Base-by-base conservation (phyloP, 257 asterid species). In the Parsonsia alboflavescens region DNA sequence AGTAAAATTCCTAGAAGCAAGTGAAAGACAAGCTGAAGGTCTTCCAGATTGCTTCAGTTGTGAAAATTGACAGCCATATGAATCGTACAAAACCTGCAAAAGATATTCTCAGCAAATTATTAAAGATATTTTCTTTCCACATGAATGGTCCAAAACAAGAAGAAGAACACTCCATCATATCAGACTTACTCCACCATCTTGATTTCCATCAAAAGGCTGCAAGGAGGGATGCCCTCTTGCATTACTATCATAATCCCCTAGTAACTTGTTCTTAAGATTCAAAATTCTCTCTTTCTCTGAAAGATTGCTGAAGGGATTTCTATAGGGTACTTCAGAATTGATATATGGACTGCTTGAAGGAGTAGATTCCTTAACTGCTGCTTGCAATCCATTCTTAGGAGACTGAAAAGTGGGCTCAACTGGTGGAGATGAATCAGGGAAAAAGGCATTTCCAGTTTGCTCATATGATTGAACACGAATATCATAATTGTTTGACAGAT, bases 181-280 rank as follows among this genome's bases (percentile, higher is more conserved):
- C 71, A 63, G 4, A 81, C 93, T 87, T 81, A 90, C 96, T 36
- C 77, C 72, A 64, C 75, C 77, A 76, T 88, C 86, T 13, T 79
- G 88, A 82, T 78, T 67, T 75, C 75, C 70, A 72, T 80, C 67
- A 16, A 76, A 81, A 46, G 88, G 78, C 39, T 33, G 39, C 54
- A 71, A 68, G 2, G 77, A 68, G 42, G 86, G 82, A 77, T 80
- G 83, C 65, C 77, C 76, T 28, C 72, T 82, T 16, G 83, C 48
- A 61, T 76, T 53, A 70, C 75, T 41, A 59, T 88, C 92, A 39
- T 73, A 70, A 19, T 89, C 98, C 17, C 86, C 96, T 1, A 89
- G 64, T 11, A 91, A 84, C 80, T 86, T 87, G 39, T 72, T 79
- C 77, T 91, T 87, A 5, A 93, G 87, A 44, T 84, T 86, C 61